phyloP scores from a whole-genome alignment of 306 rosid genomes.

The Hylodesmum podocarpum region DNA sequence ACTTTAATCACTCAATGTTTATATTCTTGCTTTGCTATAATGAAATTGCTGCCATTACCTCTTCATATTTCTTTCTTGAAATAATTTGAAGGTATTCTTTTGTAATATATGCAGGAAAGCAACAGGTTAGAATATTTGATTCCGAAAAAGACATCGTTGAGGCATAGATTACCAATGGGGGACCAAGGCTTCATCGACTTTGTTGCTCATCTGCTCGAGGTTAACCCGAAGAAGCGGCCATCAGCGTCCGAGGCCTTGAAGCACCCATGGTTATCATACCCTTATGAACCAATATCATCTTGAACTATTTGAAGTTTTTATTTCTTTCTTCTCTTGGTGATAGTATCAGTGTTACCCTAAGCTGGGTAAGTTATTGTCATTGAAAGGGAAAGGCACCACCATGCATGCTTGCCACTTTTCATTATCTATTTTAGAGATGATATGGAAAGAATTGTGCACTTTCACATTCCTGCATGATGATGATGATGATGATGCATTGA shows the following conservation, averaged over 20 bases:
- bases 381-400: conserved; percentile 36
- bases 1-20: not conserved
- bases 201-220: conserved; percentile 81
- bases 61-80: not conserved
- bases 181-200: conserved; percentile 98
- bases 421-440: conserved; percentile 44
- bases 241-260: conserved; percentile 90
- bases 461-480: conserved; percentile 41
- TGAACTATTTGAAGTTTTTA: conserved; percentile 40
- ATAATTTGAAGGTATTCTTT: conserved; percentile 3
- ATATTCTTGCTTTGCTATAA: conserved; percentile 1
- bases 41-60: conserved; percentile 14
- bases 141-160: conserved; percentile 90
- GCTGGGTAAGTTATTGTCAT: conserved; percentile 33
- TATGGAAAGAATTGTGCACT: conserved; percentile 48
- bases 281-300: conserved; percentile 95
- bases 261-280: conserved; percentile 97
- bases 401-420: conserved; percentile 38
- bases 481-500: conserved; percentile 42
- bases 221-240: conserved; percentile 95
- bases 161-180: conserved; percentile 98
- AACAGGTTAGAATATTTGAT: conserved; percentile 91
- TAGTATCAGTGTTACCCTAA: conserved; percentile 30
- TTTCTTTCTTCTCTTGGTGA: conserved; percentile 18
- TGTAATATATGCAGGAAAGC: conserved; percentile 62